Evolutionary conservation across 495 filamentous ascomycete genomes (phyloP), one percentile per base, ranked within the genome.

Genomic region (Jackrogersella multiformis): DNA sequence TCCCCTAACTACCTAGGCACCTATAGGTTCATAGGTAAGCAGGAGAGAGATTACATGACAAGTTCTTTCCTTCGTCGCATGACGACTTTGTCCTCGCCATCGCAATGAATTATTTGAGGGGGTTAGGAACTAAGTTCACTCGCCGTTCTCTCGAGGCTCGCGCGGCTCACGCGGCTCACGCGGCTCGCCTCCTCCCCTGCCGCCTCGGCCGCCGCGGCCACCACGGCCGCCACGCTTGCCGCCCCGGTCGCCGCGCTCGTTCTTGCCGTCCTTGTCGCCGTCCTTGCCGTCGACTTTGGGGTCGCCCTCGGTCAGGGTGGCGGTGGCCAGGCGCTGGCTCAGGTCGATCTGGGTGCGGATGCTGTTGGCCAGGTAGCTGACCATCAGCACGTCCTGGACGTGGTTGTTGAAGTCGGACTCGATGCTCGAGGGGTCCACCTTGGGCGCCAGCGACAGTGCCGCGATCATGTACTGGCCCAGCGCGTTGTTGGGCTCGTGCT

Each of bases 351-450:
- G 95, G 71, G 94, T 97, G 77, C 95, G 92, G 79, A 99, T 96
- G 49, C 94, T 97, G 83, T 98, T 99, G 70, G 95, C 93, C 44
- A 99, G 85, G 83, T 99, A 99, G 46, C 92, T 93, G 66, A 98
- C 93, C 71, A 97, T 90, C 46, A 99, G 88, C 59, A 99, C 93
- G 75, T 99, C 95, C 82, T 99, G 95, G 78, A 99, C 92, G 81
- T 99, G 95, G 81, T 96, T 96, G 85, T 99, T 98, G 87, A 99
- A 99, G 83, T 97, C 94, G 72, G 89, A 79, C 84, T 99, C 95
- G 72, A 99, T 92, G 71, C 94, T 90, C 48, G 88, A 85, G 5
- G 88, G 83, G 61, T 95, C 90, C 6, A 99, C 95, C 84, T 97
- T 98, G 59, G 95, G 95, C 28, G 94, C 92, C 61, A 99, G 82